Base-by-base conservation (phyloP, 2,329 filamentous ascomycete species). In the Fusarium pininemorale region DNA sequence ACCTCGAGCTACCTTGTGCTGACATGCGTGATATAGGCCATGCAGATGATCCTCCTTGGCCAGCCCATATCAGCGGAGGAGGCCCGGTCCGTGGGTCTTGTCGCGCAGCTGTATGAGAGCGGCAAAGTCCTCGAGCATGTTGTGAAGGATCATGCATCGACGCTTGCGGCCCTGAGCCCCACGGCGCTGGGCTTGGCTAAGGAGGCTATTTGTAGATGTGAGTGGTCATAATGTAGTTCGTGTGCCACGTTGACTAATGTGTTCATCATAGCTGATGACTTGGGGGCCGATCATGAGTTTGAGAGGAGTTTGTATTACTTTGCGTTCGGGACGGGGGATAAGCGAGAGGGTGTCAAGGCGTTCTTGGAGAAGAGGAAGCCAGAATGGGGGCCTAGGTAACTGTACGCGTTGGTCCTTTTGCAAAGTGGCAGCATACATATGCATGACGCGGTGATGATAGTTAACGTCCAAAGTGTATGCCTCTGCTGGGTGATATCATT, bases 251-350 rank as follows among this genome's bases (percentile, higher is more conserved):
- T 53, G 22, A 48, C 68, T 61, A 61, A 66, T 7, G 20, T 9
- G 6, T 11, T 16, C 16, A 54, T 41, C 13, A 18, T 41, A 80
- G 79, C 78, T 30, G 79, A 80, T 45, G 55, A 66, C 20, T 53
- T 80, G 14, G 73, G 79, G 2, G 71, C 61, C 2, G 79, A 80
- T 54, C 78, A 81, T 42, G 78, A 80, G 47, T 80, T 82, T 69
- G 82, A 83, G 67, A 74, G 81, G 41, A 77, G 75, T 63, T 65
- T 84, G 47, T 83, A 84, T 64, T 83, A 83, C 58, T 77, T 77
- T 65, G 79, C 82, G 6, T 83, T 83, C 66, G 79, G 80, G 20
- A 81, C 79, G 2, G 48, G 56, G 26, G 80, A 81, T 48, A 82
- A 81, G 56, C 63, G 67, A 30, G 79, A 81, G 59, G 80, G 79